A percentile compares a stretch with the other conserved stretches of the same genome.
phyloP scores from a whole-genome alignment of 2,329 filamentous ascomycete genomes.

The Cladosporium sp. region DNA sequence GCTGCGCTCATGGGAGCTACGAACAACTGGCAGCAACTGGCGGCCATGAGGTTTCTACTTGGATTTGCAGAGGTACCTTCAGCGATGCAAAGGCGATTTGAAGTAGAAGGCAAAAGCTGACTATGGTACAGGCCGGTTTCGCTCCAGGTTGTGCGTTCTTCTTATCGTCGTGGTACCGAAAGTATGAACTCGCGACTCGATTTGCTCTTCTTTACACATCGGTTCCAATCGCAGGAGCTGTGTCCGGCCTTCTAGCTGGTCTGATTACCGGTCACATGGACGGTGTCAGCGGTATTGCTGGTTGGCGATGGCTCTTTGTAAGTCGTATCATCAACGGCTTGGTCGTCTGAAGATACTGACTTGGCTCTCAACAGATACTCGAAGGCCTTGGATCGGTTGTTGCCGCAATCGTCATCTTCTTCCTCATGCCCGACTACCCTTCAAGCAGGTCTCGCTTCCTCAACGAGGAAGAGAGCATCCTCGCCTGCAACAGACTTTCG shows the following conservation, averaged over 20 bases:
- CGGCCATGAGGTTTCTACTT: constrained; percentile 59
- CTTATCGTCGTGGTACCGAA: constrained; percentile 59
- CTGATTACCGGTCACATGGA: constrained; percentile 67
- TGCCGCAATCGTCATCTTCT: neutral
- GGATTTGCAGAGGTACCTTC: constrained; percentile 49
- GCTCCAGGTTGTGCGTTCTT: constrained; percentile 66
- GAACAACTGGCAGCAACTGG: constrained; percentile 52
- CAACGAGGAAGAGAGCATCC: constrained; percentile 29
- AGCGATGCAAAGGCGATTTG: neutral
- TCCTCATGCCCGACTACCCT: constrained; percentile 12
- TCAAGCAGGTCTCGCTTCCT: constrained; percentile 6
- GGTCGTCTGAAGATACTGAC: neutral
- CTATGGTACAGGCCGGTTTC: constrained; percentile 55
- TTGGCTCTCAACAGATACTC: constrained; percentile 9
- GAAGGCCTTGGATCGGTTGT: constrained; percentile 3
- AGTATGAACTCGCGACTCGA: constrained; percentile 40
- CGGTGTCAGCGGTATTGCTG: constrained; percentile 54
- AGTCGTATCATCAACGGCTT: neutral
- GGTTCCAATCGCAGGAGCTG: constrained; percentile 51
- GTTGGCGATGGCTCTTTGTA: constrained; percentile 56
- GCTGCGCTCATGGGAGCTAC: constrained; percentile 67
- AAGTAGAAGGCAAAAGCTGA: neutral
- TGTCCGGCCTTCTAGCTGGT: constrained; percentile 55
- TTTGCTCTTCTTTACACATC: constrained; percentile 55
- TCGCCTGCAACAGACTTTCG: constrained; percentile 27